A percentile compares a stretch with the other conserved stretches of the same genome.
phyloP scores from a whole-genome alignment of 2,329 filamentous ascomycete genomes.

The Knufia fluminis region DNA sequence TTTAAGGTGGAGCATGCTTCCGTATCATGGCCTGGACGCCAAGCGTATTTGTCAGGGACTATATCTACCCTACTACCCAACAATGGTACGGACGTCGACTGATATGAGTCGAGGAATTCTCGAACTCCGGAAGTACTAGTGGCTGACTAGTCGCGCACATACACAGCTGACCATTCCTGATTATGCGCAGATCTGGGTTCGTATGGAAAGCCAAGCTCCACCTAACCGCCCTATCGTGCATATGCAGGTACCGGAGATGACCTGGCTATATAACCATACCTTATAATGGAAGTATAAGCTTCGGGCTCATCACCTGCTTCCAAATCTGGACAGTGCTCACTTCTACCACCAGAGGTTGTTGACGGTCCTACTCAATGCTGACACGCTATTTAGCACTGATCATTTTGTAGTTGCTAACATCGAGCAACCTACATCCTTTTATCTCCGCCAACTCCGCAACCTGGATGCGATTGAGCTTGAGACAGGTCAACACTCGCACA shows the following conservation, averaged over 20 bases:
- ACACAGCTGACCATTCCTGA: background rate
- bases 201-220: too few relatives aligned
- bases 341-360: background rate
- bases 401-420: too few relatives aligned
- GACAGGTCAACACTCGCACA: too few relatives aligned
- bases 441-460: too few relatives aligned
- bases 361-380: too few relatives aligned
- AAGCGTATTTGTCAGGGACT: background rate
- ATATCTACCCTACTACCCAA: background rate
- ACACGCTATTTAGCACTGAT: too few relatives aligned
- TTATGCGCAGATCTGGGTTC: background rate
- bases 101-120: background rate
- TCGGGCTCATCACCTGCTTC: background rate
- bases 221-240: background rate
- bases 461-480: too few relatives aligned
- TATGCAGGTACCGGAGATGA: background rate
- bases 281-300: background rate
- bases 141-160: background rate
- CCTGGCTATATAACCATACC: background rate
- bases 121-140: background rate
- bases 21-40: too few relatives aligned
- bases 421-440: too few relatives aligned
- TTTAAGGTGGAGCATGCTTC: too few relatives aligned
- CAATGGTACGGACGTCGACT: background rate
- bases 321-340: background rate